Evolutionary conservation across 2,329 filamentous ascomycete species (phyloP), one percentile per base, ranked within the genome.

Genomic region (Aspergillus bombycis): DNA sequence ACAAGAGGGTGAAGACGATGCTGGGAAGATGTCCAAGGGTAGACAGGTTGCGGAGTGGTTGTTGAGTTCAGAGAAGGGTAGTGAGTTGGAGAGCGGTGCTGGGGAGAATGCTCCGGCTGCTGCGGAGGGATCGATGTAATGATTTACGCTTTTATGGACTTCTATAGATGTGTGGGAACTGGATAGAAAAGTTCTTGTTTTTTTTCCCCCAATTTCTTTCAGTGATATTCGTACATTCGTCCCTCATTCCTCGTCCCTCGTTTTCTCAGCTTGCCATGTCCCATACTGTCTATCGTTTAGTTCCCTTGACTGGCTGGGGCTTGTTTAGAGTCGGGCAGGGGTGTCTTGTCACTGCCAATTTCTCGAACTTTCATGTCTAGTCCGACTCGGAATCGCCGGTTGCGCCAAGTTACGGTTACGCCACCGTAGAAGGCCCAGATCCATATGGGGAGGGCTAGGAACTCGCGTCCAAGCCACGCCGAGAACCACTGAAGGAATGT

Each of bases 361-460:
- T 88, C 87, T 68, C 87, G 83, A 30, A 96, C 94, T 57, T 89
- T 91, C 84, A 94, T 94, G 75, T 98, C 91, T 69, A 92, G 84
- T 1, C 90, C 88, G 1, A 98, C 94, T 71, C 86, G 87, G 75
- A 98, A 98, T 32, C 82, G 85, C 72, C 89, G 89, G 0, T 94
- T 94, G 61, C 95, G 84, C 96, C 95, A 99, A 58, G 87, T 87
- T 0, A 99, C 92, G 0, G 89, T 94, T 1, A 91, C 88, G 0
- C 95, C 95, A n/a, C 94, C 90, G 70, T 92, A 87, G 23, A 97
- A 91, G 0, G 95, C 95, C 87, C 90, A 93, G 0, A 88, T 81
- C 95, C 95, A 99, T 63, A 99, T 90, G 0, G 94, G 94, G 53
- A 97, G 81, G 0, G 95, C 94, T 10, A 97, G 82, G 0, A 87